Evolutionary conservation across 345 rosid genomes (phyloP), one percentile per base, ranked within the genome.

Genomic region (Aquilaria malaccensis): DNA sequence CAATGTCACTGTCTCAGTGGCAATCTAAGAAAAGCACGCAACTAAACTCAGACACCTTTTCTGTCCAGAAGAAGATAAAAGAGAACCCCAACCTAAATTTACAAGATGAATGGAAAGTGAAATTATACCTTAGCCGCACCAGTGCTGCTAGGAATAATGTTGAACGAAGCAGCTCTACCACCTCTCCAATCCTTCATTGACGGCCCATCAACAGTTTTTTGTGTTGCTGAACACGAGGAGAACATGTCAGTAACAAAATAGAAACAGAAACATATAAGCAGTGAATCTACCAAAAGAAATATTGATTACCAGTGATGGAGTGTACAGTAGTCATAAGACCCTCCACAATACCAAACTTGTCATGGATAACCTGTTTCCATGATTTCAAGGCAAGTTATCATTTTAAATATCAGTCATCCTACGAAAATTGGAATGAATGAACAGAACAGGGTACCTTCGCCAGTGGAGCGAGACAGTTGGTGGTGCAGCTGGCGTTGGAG

Each of bases 101-200:
- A 6, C 45, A 45, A 5, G 30, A 2, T 45, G 11, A 6, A 13
- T 9, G 45, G 43, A 2, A 37, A 37, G 43, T 37, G 43, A 37
- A 22, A 14, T 22, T 55, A 46, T 65, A 81, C 89, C 87, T 85
- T 80, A 11, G 91, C 91, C 70, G 91, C 91, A 64, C 91, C 90
- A 50, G 90, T 85, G 71, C 91, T 84, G 76, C 89, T 84, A 6
- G 86, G 89, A 59, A 84, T 84, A 67, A 84, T 84, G 60, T 84
- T 84, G 77, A 80, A 85, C 62, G 87, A 82, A 59, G 91, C 91
- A 65, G 87, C 91, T 50, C 87, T 80, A 30, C 91, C 91, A 61
- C 91, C 91, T 73, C 91, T 80, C 91, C 91, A 85, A 76, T 85
- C 87, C 74, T 85, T 85, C 85, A 80, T 85, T n/a, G 87, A 81